Evolutionary conservation across 2,329 filamentous ascomycete genomes (phyloP).

Genomic region (Stagonosporopsis cucurbitacearum): DNA sequence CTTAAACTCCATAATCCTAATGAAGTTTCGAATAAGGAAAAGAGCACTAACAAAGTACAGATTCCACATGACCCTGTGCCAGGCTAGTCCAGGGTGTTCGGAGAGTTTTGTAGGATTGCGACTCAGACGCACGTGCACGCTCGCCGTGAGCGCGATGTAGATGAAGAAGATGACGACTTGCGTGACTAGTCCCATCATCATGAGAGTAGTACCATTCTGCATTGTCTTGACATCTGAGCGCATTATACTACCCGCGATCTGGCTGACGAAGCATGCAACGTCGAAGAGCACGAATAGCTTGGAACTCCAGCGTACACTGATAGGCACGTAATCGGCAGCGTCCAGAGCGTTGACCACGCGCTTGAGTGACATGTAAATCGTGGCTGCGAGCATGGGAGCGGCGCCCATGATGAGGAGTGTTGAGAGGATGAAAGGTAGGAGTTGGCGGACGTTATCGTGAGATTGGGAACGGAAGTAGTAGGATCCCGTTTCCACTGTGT

Average conservation of each 20-base stretch:
- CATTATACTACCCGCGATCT: conserved; percentile 29
- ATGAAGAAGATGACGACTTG: conserved; percentile 24
- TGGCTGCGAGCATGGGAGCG: conserved; percentile 56
- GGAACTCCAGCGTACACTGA: conserved; percentile 29
- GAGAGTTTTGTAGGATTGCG: conserved; percentile 11
- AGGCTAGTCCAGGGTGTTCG: neutral
- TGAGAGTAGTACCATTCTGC: conserved; percentile 15
- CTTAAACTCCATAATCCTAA: neutral
- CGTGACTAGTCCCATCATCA: conserved; percentile 22
- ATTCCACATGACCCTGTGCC: neutral
- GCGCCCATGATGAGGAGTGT: conserved; percentile 53
- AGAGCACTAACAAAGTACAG: neutral
- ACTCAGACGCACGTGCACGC: conserved; percentile 22
- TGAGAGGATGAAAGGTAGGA: conserved; percentile 50
- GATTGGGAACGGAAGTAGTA: conserved; percentile 23
- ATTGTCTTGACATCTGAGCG: conserved; percentile 16
- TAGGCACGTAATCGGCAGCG: conserved; percentile 47
- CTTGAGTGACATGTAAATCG: conserved; percentile 57
- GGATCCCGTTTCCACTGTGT: conserved; percentile 19
- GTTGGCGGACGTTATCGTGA: conserved; percentile 12
- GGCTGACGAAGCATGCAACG: conserved; percentile 23
- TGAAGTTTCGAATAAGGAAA: neutral
- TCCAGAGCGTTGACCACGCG: conserved; percentile 51
- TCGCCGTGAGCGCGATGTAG: conserved; percentile 20
- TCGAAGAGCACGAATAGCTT: conserved; percentile 8